Base-by-base conservation (phyloP, 2,329 filamentous ascomycete genomes). In the Sporothrix inflata region DNA sequence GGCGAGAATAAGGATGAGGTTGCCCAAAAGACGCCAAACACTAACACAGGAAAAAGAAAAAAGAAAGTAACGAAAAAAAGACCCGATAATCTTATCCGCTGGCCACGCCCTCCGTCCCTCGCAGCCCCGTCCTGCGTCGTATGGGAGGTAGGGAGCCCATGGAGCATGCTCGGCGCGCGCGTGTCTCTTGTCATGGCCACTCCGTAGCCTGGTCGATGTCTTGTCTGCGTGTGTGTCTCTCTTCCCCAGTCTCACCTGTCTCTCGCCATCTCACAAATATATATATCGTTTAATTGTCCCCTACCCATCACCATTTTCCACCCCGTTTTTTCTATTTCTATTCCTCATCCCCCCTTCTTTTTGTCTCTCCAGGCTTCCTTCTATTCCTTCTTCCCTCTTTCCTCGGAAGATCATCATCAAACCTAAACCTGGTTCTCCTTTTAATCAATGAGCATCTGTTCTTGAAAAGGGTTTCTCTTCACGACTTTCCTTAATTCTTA, bases 241-340 rank as follows among this genome's bases (percentile, higher is more conserved):
- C 49, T 16, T 60, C 67, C 67, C 67, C 51, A n/a, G 53, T 69
- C n/a, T 47, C 24, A 7, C 40, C 51, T 7, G 53, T 34, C 38
- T 27, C 53, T 47, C 53, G 11, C 14, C 55, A 30, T 65, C 21
- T 42, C 40, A 55, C 16, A 55, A 11, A 63, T 51, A 70, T 71
- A 71, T 65, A 71, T 71, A 42, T 65, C 8, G 19, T 65, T 65
- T 47, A 53, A 65, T 42, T 63, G 30, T 42, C 69, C 69, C 69
- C 19, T 51, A 45, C 69, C 42, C 55, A 51, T 53, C 34, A 38
- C 53, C 55, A 53, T 8, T 21, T 45, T 47, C 63, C 47, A 42
- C 19, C 40, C 24, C 57, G 21, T 40, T 67, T 70, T 55, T 66
- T 72, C 61, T 45, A 47, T 70, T 72, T 66, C 66, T 66, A 42